Evolutionary conservation across 768 basidiomycete genomes (phyloP).

Genomic region (Fomitopsis pulvina): DNA sequence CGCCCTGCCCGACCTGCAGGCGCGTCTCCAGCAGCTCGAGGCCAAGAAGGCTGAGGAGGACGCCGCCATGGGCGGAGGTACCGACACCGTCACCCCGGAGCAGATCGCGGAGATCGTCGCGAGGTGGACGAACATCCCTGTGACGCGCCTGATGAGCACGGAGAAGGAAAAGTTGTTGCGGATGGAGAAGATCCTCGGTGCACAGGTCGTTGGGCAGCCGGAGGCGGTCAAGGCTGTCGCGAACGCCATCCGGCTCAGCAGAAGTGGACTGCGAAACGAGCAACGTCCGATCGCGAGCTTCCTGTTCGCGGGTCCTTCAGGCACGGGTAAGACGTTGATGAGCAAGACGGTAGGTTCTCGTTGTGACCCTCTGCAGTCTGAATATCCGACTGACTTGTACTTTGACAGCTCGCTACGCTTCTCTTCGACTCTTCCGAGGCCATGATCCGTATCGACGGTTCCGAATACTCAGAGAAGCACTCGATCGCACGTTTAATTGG

Average conservation of each 20-base stretch:
- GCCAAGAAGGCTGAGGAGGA: slow-evolving; percentile 69
- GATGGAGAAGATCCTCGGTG: slow-evolving; percentile 79
- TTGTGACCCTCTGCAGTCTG: background rate
- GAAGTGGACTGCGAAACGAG: slow-evolving; percentile 89
- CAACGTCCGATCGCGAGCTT: slow-evolving; percentile 88
- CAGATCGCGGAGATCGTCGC: slow-evolving; percentile 93
- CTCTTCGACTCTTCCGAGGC: slow-evolving; percentile 90
- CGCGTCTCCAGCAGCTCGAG: slow-evolving; percentile 63
- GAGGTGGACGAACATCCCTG: slow-evolving; percentile 90
- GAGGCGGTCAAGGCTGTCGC: slow-evolving; percentile 91
- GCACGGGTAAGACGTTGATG: slow-evolving; percentile 86
- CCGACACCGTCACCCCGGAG: slow-evolving; percentile 76
- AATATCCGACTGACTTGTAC: slow-evolving; percentile 7
- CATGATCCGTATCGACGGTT: slow-evolving; percentile 89
- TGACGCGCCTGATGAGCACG: slow-evolving; percentile 78
- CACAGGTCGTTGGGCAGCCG: slow-evolving; percentile 81
- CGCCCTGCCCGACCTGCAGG: slow-evolving; percentile 83
- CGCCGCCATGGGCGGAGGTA: slow-evolving; percentile 42
- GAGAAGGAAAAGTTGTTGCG: slow-evolving; percentile 84
- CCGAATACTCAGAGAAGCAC: slow-evolving; percentile 87
- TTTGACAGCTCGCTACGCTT: slow-evolving; percentile 68
- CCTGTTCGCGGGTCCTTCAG: slow-evolving; percentile 87
- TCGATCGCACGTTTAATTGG: slow-evolving; percentile 66
- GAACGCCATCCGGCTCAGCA: slow-evolving; percentile 87
- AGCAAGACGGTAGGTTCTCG: slow-evolving; percentile 69